Conservation (phyloP, 495 filamentous ascomycete genomes). For the Neurospora tetrasperma region DNA sequence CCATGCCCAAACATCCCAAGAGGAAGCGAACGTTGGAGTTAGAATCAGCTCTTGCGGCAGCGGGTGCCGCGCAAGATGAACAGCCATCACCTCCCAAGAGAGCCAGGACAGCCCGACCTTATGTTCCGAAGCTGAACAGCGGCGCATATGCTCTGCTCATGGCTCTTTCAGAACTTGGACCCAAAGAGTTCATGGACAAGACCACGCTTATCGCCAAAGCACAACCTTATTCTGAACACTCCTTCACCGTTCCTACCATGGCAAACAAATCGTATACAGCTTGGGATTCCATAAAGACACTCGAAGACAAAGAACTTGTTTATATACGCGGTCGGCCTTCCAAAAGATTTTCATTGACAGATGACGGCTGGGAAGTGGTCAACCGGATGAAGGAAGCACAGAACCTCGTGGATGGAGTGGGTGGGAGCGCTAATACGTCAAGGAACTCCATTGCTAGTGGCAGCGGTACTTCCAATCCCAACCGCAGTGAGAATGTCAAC, state of each 20-base stretch:
- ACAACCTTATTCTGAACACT: slow-evolving; percentile 24
- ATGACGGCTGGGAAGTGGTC: slow-evolving; percentile 72
- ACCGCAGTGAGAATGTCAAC: not conserved
- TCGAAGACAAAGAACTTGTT: slow-evolving; percentile 65
- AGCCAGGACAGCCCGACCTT: slow-evolving; percentile 52
- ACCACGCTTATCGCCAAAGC: slow-evolving; percentile 56
- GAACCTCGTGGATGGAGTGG: not conserved
- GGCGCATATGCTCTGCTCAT: slow-evolving; percentile 67
- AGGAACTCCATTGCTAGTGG: not conserved
- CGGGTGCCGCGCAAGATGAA: slow-evolving; percentile 17
- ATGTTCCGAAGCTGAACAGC: slow-evolving; percentile 61
- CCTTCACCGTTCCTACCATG: slow-evolving; percentile 52
- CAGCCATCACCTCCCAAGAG: slow-evolving; percentile 51
- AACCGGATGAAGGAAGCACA: slow-evolving; percentile 49
- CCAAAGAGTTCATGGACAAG: slow-evolving; percentile 51
- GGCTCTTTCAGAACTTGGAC: slow-evolving; percentile 50
- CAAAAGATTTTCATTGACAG: slow-evolving; percentile 59
- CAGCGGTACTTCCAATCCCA: not conserved
- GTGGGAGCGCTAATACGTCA: too few species aligned
- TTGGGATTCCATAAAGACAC: slow-evolving; percentile 77
- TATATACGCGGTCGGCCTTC: slow-evolving; percentile 60
- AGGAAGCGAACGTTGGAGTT: slow-evolving; percentile 17
- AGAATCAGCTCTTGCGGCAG: slow-evolving; percentile 12
- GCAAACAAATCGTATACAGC: slow-evolving; percentile 66
- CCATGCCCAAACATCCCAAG: slow-evolving; percentile 52